Percentiles rank a stretch among this genome's conserved stretches.
Conservation (phyloP, 2,329 filamentous ascomycete genomes). For the Exophiala sp. region DNA sequence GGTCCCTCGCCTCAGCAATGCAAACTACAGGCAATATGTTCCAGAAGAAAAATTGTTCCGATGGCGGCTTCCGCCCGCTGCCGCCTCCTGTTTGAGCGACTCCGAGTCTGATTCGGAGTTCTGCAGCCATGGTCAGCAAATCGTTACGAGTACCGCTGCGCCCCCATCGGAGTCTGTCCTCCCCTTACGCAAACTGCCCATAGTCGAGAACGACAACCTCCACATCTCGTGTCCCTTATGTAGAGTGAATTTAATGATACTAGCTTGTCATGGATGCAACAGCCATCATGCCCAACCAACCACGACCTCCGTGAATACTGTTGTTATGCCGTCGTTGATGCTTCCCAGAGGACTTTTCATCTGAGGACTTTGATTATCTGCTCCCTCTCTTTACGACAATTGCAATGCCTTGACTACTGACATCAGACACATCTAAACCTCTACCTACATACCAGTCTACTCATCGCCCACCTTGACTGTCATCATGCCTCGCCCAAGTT, state of each 20-base stretch:
- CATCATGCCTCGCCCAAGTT: constrained; percentile 15
- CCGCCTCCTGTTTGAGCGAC: not conserved
- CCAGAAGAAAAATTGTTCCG: not conserved
- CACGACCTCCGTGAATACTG: constrained; percentile 9
- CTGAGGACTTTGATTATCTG: too few species aligned
- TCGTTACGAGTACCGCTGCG: not conserved
- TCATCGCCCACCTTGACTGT: not conserved
- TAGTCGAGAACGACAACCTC: constrained; percentile 6
- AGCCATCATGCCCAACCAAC: constrained; percentile 10
- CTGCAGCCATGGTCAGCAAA: not conserved
- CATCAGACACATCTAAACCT: too few species aligned
- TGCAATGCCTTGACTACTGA: too few species aligned
- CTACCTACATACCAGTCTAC: too few species aligned
- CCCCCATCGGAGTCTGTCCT: constrained; percentile 13
- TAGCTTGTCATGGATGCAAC: constrained; percentile 5
- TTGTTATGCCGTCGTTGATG: constrained; percentile 14
- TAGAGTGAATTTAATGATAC: constrained; percentile 19
- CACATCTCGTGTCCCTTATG: not conserved
- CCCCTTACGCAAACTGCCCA: constrained; percentile 1
- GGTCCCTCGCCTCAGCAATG: too few species aligned
- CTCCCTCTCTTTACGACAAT: too few species aligned
- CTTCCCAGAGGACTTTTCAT: too few species aligned
- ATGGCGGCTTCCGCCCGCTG: not conserved
- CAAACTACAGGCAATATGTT: too few species aligned
- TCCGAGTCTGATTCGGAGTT: not conserved